A percentile compares a stretch with the other conserved stretches of the same genome.
Conservation (phyloP, 306 rosid species). For the Vachellia collinsii region DNA sequence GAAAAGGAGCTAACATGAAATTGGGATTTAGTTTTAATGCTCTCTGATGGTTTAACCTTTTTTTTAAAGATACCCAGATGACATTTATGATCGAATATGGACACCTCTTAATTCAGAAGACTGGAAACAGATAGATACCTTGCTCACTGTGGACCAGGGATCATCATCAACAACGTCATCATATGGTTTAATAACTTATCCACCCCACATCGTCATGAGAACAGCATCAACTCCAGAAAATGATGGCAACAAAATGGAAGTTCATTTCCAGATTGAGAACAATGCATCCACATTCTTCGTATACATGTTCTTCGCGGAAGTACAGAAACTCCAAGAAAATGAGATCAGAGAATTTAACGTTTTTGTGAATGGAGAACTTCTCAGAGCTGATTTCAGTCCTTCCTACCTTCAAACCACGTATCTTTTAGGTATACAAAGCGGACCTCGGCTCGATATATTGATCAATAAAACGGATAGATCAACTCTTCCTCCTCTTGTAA, state of each 20-base stretch:
- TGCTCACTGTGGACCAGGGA: conserved; percentile 27
- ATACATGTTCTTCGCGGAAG: conserved; percentile 43
- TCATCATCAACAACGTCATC: conserved; percentile 6
- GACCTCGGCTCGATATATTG: conserved; percentile 29
- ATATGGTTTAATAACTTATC: conserved; percentile 24
- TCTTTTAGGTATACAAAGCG: not conserved
- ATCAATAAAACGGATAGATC: conserved; percentile 40
- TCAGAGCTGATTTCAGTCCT: conserved; percentile 16
- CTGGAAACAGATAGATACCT: conserved; percentile 38
- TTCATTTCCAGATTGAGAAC: conserved; percentile 21
- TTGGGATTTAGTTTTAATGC: not conserved
- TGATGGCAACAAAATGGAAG: conserved; percentile 5
- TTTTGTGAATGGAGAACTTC: conserved; percentile 34
- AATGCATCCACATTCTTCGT: conserved; percentile 34
- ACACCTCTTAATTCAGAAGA: conserved; percentile 40
- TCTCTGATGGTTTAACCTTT: not conserved
- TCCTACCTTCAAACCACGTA: conserved; percentile 1
- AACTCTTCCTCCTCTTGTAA: conserved; percentile 47
- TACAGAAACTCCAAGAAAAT: conserved; percentile 39
- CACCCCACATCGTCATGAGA: conserved; percentile 41
- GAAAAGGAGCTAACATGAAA: not conserved
- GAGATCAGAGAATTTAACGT: conserved; percentile 46
- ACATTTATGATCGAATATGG: conserved; percentile 49
- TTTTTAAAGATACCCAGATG: conserved; percentile 44
- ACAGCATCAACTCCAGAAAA: conserved; percentile 45